A percentile compares a stretch with the other conserved stretches of the same genome.
Evolutionary conservation across 169 alveolate species (phyloP).

Genomic region (Eimeria praecox): DNA sequence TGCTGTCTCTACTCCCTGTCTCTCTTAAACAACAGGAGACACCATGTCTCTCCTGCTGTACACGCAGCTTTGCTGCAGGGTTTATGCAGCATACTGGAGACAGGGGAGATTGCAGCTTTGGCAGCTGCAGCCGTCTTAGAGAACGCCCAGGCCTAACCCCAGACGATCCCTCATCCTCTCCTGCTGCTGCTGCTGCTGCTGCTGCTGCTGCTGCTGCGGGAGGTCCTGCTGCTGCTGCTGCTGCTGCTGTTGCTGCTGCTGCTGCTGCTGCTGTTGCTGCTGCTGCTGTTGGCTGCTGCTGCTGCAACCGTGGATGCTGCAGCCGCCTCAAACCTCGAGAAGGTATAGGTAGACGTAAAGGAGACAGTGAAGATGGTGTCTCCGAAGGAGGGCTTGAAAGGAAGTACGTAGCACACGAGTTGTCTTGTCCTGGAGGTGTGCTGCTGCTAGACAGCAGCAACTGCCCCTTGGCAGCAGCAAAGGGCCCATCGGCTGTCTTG

Average conservation of each 20-base stretch:
- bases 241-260: constrained; percentile 3
- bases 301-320: constrained; percentile 62
- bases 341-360: constrained; percentile 43
- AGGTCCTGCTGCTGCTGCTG: background rate
- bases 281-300: background rate
- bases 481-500: background rate
- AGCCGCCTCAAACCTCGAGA: constrained; percentile 53
- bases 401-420: background rate
- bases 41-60: background rate
- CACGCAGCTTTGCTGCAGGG: constrained; percentile 9
- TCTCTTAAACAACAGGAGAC: background rate
- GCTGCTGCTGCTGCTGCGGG: constrained; percentile 24
- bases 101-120: constrained; percentile 14
- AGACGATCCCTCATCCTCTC: too few relatives aligned
- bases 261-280: constrained; percentile 25
- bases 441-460: background rate
- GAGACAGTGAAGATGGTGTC: constrained; percentile 20
- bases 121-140: constrained; percentile 47
- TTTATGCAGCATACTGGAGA: background rate
- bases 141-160: constrained; percentile 2
- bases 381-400: constrained; percentile 13
- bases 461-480: constrained; percentile 4
- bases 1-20: background rate
- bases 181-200: background rate
- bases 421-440: background rate